These are phyloP conservation scores for Porpolomopsis calyptriformis DNA, from an alignment of 768 basidiomycete genomes.

Conservation along the genomic window DNA sequence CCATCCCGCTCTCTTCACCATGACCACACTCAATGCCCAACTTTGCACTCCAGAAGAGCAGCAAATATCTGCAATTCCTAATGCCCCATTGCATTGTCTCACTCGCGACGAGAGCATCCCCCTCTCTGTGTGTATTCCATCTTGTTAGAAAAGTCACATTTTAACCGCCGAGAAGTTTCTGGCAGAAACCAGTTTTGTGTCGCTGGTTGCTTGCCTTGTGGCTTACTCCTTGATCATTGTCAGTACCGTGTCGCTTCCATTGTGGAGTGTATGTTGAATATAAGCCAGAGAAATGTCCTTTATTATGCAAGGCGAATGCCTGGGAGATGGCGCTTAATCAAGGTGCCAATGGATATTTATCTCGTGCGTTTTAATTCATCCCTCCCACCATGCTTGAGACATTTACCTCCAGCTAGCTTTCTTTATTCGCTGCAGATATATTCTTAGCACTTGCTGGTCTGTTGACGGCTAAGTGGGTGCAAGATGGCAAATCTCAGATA, in stretches of 20 bases:
- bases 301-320: neutral
- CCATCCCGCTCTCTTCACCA: neutral
- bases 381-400: no score
- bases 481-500: conserved; percentile 4
- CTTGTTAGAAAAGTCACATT: neutral
- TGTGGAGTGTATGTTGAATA: no score
- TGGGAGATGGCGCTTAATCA: conserved; percentile 1
- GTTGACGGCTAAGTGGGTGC: conserved; percentile 5
- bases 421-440: conserved; percentile 5
- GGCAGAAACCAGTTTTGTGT: conserved; percentile 1
- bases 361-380: neutral
- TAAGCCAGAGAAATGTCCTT: conserved; percentile 7
- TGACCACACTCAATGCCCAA: conserved; percentile 1
- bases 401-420: neutral
- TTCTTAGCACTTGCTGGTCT: neutral
- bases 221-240: no score
- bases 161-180: conserved; percentile 2
- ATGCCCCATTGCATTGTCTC: conserved; percentile 2
- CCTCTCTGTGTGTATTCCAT: neutral
- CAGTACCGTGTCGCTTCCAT: no score
- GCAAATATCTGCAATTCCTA: neutral
- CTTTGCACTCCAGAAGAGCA: conserved; percentile 3
- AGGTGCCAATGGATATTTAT: conserved; percentile 3
- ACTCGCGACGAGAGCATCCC: conserved; percentile 8
- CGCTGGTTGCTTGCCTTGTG: conserved; percentile 1